Conservation (phyloP, 768 basidiomycete genomes). For the Neoboletus subvelutipes region DNA sequence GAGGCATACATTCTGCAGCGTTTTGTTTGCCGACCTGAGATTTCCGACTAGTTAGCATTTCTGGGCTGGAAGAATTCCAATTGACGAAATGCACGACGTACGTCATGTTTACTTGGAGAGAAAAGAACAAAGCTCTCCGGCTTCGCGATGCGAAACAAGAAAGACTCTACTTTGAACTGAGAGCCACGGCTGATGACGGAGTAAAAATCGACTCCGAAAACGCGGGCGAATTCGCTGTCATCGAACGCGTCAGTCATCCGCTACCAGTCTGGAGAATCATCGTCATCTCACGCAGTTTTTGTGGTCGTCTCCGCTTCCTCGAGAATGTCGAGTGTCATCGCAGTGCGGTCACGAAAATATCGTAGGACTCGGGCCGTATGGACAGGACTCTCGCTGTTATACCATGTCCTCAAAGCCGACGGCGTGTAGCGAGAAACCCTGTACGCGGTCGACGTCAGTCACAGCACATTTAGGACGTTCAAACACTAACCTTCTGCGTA, state of each 20-base stretch:
- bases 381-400: constrained; percentile 53
- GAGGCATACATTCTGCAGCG: constrained; percentile 92
- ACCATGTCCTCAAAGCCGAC: constrained; percentile 67
- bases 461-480: neutral
- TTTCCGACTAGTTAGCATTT: neutral
- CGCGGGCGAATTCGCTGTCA: constrained; percentile 91
- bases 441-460: constrained; percentile 6
- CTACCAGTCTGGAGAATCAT: neutral
- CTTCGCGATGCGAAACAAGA: constrained; percentile 97
- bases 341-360: constrained; percentile 64
- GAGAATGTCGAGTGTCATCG: constrained; percentile 74
- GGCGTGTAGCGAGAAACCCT: constrained; percentile 78
- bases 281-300: constrained; percentile 71
- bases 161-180: constrained; percentile 98
- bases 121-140: constrained; percentile 90
- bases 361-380: constrained; percentile 55
- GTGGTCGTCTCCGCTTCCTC: constrained; percentile 80
- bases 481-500: constrained; percentile 63
- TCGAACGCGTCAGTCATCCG: neutral
- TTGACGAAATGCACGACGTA: constrained; percentile 34
- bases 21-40: constrained; percentile 90
- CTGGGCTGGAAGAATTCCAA: neutral
- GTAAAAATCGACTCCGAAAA: constrained; percentile 96
- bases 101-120: constrained; percentile 86
- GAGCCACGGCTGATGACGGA: constrained; percentile 94